Evolutionary conservation across 345 rosid species (phyloP).

Genomic region (Dipteronia dyeriana): DNA sequence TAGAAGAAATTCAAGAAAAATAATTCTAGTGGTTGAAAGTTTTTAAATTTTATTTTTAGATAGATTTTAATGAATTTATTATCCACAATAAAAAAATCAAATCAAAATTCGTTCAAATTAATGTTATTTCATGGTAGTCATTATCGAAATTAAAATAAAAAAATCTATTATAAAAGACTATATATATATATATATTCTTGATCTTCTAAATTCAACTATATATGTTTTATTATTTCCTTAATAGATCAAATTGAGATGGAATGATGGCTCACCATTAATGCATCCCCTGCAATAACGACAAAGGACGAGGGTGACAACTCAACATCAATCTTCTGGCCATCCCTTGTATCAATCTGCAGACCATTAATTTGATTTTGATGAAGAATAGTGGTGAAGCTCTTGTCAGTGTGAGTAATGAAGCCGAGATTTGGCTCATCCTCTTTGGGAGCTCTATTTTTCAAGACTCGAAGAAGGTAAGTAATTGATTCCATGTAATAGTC

Average conservation of each 20-base stretch:
- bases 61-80: too few species aligned
- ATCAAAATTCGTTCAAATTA: too few species aligned
- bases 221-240: too few species aligned
- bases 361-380: constrained; percentile 63
- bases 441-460: constrained; percentile 46
- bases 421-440: constrained; percentile 35
- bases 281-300: constrained; percentile 60
- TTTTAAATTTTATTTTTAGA: too few species aligned
- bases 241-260: not conserved
- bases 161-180: too few species aligned
- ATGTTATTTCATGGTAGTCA: too few species aligned
- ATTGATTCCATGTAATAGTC: constrained; percentile 40
- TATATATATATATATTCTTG: too few species aligned
- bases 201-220: not conserved
- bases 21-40: too few species aligned
- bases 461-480: constrained; percentile 49
- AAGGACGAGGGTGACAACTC: constrained; percentile 49
- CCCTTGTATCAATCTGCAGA: constrained; percentile 49
- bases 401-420: constrained; percentile 57
- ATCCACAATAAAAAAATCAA: too few species aligned
- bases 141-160: too few species aligned
- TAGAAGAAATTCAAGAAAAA: too few species aligned
- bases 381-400: constrained; percentile 59
- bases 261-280: constrained; percentile 43
- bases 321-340: constrained; percentile 46